Percentiles rank a stretch among this genome's conserved stretches.
Evolutionary conservation across 208 protist species (phyloP).

Genomic region (Wallacemonas collosoma): DNA sequence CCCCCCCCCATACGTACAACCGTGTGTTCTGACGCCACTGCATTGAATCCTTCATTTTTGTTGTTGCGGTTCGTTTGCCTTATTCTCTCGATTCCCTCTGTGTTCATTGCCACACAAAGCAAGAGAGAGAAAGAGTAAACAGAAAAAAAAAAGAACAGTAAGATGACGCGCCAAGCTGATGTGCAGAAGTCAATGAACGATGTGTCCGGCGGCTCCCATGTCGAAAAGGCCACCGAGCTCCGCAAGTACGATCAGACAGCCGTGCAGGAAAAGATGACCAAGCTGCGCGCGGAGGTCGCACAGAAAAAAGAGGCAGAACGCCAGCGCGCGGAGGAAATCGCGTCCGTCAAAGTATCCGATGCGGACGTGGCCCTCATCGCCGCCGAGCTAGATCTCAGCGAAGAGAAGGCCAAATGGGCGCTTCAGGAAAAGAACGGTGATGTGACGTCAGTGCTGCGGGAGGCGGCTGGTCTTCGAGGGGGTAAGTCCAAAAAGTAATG

Average conservation of each 20-base stretch:
- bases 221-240: slow-evolving; percentile 69
- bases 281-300: slow-evolving; percentile 61
- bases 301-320: slow-evolving; percentile 65
- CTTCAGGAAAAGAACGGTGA: slow-evolving; percentile 72
- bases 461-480: slow-evolving; percentile 54
- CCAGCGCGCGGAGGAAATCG: slow-evolving; percentile 51
- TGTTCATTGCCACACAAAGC: too few relatives aligned
- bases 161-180: slow-evolving; percentile 72
- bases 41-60: too few relatives aligned
- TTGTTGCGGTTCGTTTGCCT: too few relatives aligned
- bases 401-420: slow-evolving; percentile 32
- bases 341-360: slow-evolving; percentile 38
- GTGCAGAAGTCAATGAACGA: slow-evolving; percentile 81
- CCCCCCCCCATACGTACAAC: neutral
- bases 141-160: neutral
- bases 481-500: slow-evolving; percentile 42
- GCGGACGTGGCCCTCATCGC: slow-evolving; percentile 59
- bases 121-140: too few relatives aligned
- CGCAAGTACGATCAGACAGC: slow-evolving; percentile 75
- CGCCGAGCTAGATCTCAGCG: slow-evolving; percentile 36
- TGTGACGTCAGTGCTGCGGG: slow-evolving; percentile 54
- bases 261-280: slow-evolving; percentile 68
- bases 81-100: too few relatives aligned
- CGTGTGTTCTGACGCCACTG: neutral
- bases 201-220: slow-evolving; percentile 42